These are phyloP conservation scores for Colletotrichum neosansevieriae DNA, from an alignment of 2,329 filamentous ascomycete genomes.

Conservation along the genomic window DNA sequence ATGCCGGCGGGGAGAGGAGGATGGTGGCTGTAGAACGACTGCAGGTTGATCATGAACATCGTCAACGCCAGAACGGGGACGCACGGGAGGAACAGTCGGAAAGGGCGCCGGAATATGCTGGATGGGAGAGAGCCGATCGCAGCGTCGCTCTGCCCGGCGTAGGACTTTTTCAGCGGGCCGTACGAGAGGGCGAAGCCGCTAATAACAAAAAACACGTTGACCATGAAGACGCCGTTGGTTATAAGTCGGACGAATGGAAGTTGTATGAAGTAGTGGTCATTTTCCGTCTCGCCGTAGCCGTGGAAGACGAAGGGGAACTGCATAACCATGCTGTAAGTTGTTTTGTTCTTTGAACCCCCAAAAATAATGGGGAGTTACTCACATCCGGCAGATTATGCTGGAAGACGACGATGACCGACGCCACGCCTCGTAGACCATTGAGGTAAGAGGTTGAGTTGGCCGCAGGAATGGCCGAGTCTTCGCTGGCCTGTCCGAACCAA, in stretches of 20 bases:
- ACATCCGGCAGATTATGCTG: conserved; percentile 50
- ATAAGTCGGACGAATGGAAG: conserved; percentile 46
- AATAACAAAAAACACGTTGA: conserved; percentile 52
- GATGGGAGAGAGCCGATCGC: conserved; percentile 31
- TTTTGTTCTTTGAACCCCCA: no score
- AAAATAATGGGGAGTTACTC: no score
- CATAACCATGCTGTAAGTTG: conserved; percentile 43
- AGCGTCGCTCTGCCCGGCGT: conserved; percentile 34
- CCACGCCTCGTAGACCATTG: conserved; percentile 62
- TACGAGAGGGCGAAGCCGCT: conserved; percentile 52
- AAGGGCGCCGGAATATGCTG: conserved; percentile 39
- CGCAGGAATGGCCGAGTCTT: neutral
- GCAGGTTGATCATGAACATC: neutral
- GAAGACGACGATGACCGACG: conserved; percentile 61
- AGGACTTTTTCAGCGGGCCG: conserved; percentile 45
- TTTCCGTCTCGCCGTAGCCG: conserved; percentile 19
- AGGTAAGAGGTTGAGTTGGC: conserved; percentile 58
- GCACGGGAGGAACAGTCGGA: conserved; percentile 40
- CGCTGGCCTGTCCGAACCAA: neutral
- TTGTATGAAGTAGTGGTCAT: conserved; percentile 41
- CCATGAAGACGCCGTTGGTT: conserved; percentile 46
- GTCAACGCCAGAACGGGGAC: conserved; percentile 19
- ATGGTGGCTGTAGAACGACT: neutral
- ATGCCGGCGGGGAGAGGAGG: conserved; percentile 43
- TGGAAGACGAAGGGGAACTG: conserved; percentile 16